Evolutionary conservation across 805 yeast species (phyloP), one percentile per base, ranked within the genome.

Genomic region (Metschnikowia shivogae): DNA sequence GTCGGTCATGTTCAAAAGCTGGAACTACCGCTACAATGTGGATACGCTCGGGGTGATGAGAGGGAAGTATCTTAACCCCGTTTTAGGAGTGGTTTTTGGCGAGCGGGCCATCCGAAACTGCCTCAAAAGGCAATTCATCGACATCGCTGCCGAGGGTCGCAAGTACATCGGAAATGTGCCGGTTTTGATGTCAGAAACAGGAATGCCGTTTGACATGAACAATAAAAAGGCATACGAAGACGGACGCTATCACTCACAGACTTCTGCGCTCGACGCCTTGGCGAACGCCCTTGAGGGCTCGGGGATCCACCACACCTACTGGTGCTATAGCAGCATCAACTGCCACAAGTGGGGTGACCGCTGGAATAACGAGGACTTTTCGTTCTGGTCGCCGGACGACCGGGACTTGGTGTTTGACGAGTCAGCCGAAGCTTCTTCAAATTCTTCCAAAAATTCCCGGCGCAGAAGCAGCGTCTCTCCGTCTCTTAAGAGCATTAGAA

Each of bases 201-300:
- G 99, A 5, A 88, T 92, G 84, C 98, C 99, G 3, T 88, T 84
- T 62, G 97, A 93, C 62, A 87, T 92, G 97, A 90, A 92, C 63
- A 73, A 79, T 47, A 87, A 86, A 59, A 70, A 66, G 39, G 86
- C 97, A 0, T 92, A 78, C 59, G 61, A 63, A 1, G 72, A 72
- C 46, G 89, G 90, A 1, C 78, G 80, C 49, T 93, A 80, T 62
- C 64, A 72, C 8, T 74, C 87, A 9, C 99, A 93, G 59, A 84
- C 84, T 2, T 68, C 77, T 6, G 97, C 97, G 0, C 68, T 87
- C 60, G 97, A 92, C 65, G 96, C 96, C 0, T 61, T 89, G 37
- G 74, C 83, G 9, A 77, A 67, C 55, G 98, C 93, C 0, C 65
- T 92, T 35, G 98, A 93, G 61, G 83, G 83, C 1, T 74, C 80